Base-by-base conservation (phyloP, 2,329 filamentous ascomycete species). In the Sclerotinia subarctica region DNA sequence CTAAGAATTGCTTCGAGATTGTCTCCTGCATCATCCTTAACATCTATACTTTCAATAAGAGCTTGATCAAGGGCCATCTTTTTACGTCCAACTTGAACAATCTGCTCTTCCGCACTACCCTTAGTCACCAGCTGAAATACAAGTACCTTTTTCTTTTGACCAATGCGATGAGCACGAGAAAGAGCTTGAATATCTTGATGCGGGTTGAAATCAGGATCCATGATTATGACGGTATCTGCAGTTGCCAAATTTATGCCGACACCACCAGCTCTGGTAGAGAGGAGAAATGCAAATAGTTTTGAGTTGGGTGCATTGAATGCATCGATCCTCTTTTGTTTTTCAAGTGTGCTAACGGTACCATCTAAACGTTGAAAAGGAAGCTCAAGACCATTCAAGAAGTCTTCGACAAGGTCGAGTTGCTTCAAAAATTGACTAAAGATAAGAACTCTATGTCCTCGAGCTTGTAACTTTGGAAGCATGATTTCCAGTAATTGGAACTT, bases 181-280 rank as follows among this genome's bases (percentile, higher is more conserved):
- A 99, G 84, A 0, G 95, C 95, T 78, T 99, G 95, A 52, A 99
- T 91, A 75, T 99, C 96, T 79, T 99, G 95, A 76, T 99, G 95
- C 0, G 95, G 95, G 53, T 77, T 77, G 53, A 75, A 77, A 60
- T 77, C 76, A 4, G 76, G 74, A 70, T 77, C 76, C 72, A 98
- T 88, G 72, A 99, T 97, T 72, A 99, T 97, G 70, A 99, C 96
- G 0, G 95, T 99, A 76, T 99, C 95, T 3, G 95, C 95, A 10
- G 94, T 97, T 0, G 95, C 95, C 67, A 99, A 84, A 76, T 99
- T 99, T 82, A 99, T 99, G 21, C 95, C 96, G 0, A 99, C 94
- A 75, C 96, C 95, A 66, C 95, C 95, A 24, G 96, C 94, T 71
- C 95, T 89, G 4, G 96, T 99, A 0, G 94, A 98, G 0, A 99